These are phyloP conservation scores for Thraustochytrium sp. DNA, from an alignment of 352 stramenopile genomes.

Conservation along the genomic window DNA sequence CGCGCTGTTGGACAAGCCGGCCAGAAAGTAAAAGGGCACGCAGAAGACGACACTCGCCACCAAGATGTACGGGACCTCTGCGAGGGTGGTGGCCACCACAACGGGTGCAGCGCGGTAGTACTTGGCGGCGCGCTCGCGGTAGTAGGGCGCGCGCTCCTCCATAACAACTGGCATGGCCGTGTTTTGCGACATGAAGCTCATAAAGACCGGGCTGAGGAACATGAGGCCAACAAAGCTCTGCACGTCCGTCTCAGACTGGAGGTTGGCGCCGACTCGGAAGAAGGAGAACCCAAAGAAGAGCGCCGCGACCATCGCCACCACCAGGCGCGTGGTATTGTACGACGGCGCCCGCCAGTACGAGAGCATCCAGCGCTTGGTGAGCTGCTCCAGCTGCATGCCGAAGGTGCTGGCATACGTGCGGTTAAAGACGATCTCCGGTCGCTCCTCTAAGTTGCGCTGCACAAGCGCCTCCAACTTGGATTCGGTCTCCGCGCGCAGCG, in stretches of 20 bases:
- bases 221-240: constrained; percentile 66
- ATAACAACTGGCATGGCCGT: constrained; percentile 65
- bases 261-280: not conserved
- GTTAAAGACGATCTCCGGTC: constrained; percentile 26
- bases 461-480: constrained; percentile 42
- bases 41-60: constrained; percentile 59
- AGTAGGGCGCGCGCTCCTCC: constrained; percentile 75
- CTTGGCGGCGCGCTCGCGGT: constrained; percentile 76
- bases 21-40: constrained; percentile 60
- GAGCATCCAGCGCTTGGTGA: constrained; percentile 42
- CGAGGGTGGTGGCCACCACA: constrained; percentile 64
- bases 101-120: constrained; percentile 80
- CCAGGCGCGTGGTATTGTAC: constrained; percentile 54
- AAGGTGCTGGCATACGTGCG: constrained; percentile 55
- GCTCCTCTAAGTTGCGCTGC: not conserved
- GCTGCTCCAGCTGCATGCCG: constrained; percentile 10
- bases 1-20: constrained; percentile 55
- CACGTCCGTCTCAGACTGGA: constrained; percentile 52
- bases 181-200: constrained; percentile 65
- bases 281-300: constrained; percentile 60
- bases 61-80: constrained; percentile 74
- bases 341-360: constrained; percentile 50
- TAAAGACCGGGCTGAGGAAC: constrained; percentile 74
- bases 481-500: constrained; percentile 52
- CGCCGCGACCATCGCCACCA: constrained; percentile 53